Base-by-base conservation (phyloP, 768 basidiomycete genomes). In the Omphalotus guepiniiformis region DNA sequence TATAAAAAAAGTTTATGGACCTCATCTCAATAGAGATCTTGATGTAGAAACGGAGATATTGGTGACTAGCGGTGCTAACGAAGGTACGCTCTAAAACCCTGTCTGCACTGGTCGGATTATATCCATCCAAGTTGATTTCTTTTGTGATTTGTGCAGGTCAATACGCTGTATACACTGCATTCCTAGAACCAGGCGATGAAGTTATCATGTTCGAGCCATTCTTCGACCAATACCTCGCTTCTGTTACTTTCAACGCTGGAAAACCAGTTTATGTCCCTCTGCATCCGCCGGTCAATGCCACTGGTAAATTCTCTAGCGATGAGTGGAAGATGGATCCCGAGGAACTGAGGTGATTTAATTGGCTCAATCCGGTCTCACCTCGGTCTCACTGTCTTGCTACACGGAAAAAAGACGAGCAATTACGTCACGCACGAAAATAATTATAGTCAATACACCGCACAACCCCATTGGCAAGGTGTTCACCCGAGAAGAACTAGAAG, bases 391-490 rank as follows among this genome's bases (percentile, higher is more conserved):
- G 53, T 49, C 52, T 40, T 12, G 34, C 15, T 13, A 37, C 22
- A n/a, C n/a, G n/a, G n/a, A n/a, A n/a, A 34, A 2, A 48, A 88
- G 91, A 47, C 78, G 77, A 18, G 84, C 96, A 9, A 77, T 97
- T 60, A 93, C 93, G 3, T 79, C 90, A 9, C 83, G 85, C 43
- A 86, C 93, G 6, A 99, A 98, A 65, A 89, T 93, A 66, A 91
- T 98, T 53, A 88, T 96, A 54, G 73, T 96, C 56, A 97, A 96
- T 66, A 97, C 95, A 2, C 93, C 94, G 5, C 94, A 97, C 67
- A 98, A 98, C 65, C 96, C 96, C 19, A 79, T 97, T n/a, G 96
- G 96, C 39, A 99, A 99, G 66, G 92, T 97, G 28, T 98, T 96
- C 63, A 87, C 83, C 5, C 77, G 76, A 48, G 60, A 75, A 39